phyloP scores from a whole-genome alignment of 2,329 filamentous ascomycete species.

The Colletotrichum acutatum region DNA sequence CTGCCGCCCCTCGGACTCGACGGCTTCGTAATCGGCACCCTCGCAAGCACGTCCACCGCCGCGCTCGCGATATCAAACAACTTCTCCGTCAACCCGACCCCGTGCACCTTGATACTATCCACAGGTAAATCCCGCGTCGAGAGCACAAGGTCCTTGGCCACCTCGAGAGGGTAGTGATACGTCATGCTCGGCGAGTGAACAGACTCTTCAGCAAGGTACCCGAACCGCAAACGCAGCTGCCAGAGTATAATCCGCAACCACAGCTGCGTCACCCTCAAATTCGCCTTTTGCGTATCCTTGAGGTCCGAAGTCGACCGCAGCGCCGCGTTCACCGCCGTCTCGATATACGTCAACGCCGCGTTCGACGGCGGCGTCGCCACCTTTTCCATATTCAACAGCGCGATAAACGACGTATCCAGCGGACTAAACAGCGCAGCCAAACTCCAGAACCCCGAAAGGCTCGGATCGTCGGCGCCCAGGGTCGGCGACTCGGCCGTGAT shows the following conservation, averaged over 20 bases:
- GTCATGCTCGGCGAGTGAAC: constrained; percentile 47
- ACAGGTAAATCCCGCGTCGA: constrained; percentile 52
- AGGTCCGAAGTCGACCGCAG: constrained; percentile 46
- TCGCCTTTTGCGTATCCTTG: constrained; percentile 57
- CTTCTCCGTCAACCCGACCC: constrained; percentile 59
- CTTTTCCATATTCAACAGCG: constrained; percentile 51
- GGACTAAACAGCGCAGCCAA: constrained; percentile 53
- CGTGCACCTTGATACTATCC: constrained; percentile 53
- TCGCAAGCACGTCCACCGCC: constrained; percentile 56
- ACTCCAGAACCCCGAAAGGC: constrained; percentile 51
- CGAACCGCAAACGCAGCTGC: constrained; percentile 56
- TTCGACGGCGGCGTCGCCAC: constrained; percentile 44
- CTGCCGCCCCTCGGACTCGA: constrained; percentile 36
- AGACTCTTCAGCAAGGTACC: constrained; percentile 49
- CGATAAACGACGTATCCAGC: constrained; percentile 55
- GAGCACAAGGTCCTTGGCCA: constrained; percentile 52
- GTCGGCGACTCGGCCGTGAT: constrained; percentile 50
- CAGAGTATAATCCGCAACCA: constrained; percentile 58
- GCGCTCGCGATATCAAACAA: constrained; percentile 57
- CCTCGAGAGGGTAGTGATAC: constrained; percentile 54
- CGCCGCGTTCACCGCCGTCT: constrained; percentile 49
- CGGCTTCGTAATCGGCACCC: constrained; percentile 47
- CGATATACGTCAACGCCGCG: constrained; percentile 48
- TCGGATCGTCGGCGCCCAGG: constrained; percentile 43
- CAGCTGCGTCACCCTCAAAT: constrained; percentile 55